These are phyloP conservation scores for Paxillus rubicundulus DNA, from an alignment of 768 basidiomycete species.

Conservation along the genomic window DNA sequence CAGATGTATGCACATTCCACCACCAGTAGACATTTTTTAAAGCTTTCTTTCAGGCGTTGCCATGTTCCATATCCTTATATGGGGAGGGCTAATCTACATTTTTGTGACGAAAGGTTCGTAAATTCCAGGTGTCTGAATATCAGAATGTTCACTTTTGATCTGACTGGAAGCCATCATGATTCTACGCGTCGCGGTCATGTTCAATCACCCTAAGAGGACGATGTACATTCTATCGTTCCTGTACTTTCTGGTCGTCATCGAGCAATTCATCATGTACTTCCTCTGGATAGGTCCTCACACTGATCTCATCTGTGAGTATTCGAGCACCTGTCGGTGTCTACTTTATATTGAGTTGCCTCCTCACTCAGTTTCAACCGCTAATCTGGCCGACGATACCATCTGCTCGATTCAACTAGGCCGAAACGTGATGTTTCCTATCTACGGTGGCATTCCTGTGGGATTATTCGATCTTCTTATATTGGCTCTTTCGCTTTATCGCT, in stretches of 20 bases:
- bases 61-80: background rate
- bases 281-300: slow-evolving; percentile 1
- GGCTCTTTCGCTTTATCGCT: slow-evolving; percentile 8
- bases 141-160: background rate
- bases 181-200: slow-evolving; percentile 15
- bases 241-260: background rate
- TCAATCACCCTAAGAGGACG: slow-evolving; percentile 1
- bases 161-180: slow-evolving; percentile 10
- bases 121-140: no score
- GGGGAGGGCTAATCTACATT: background rate
- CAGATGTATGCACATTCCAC: slow-evolving; percentile 3
- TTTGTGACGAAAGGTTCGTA: slow-evolving; percentile 6
- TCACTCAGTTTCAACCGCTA: background rate
- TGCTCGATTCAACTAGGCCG: background rate
- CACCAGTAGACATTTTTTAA: background rate
- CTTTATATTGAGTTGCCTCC: background rate
- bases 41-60: background rate
- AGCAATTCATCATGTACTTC: background rate
- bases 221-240: slow-evolving; percentile 1
- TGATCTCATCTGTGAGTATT: background rate
- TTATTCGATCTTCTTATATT: slow-evolving; percentile 9
- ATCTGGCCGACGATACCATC: background rate
- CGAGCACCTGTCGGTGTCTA: no score
- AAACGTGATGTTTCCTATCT: background rate
- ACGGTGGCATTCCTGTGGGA: background rate